Evolutionary conservation across 805 yeast genomes (phyloP).

Genomic region (Candida patagonica): DNA sequence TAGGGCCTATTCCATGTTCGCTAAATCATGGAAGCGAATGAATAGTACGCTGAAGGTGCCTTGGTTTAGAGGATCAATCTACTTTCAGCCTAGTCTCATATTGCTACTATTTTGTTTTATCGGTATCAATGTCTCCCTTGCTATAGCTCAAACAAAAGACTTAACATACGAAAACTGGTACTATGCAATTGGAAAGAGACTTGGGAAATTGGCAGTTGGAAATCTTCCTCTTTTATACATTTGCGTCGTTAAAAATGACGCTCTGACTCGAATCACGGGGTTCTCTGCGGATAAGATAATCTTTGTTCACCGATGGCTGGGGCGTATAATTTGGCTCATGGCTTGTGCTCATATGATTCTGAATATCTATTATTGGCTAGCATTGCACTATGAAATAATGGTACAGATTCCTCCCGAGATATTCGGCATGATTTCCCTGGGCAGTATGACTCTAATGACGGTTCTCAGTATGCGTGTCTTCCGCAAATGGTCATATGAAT

Average conservation of each 20-base stretch:
- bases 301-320: slow-evolving; percentile 38
- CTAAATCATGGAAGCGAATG: too few relatives aligned
- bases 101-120: slow-evolving; percentile 25
- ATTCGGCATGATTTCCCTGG: slow-evolving; percentile 41
- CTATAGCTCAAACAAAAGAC: slow-evolving; percentile 30
- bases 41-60: slow-evolving; percentile 16
- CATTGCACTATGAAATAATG: slow-evolving; percentile 32
- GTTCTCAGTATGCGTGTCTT: slow-evolving; percentile 31
- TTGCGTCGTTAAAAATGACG: slow-evolving; percentile 33
- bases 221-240: slow-evolving; percentile 33
- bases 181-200: slow-evolving; percentile 36
- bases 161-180: slow-evolving; percentile 32
- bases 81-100: slow-evolving; percentile 36
- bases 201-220: slow-evolving; percentile 34
- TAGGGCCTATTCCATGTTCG: neutral
- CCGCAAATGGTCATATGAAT: slow-evolving; percentile 34
- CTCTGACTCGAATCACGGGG: slow-evolving; percentile 34
- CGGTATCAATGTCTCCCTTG: slow-evolving; percentile 27
- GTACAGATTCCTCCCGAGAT: slow-evolving; percentile 39
- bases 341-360: slow-evolving; percentile 31
- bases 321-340: slow-evolving; percentile 32
- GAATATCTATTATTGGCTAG: slow-evolving; percentile 35
- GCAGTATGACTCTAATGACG: slow-evolving; percentile 30
- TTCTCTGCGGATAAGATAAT: slow-evolving; percentile 33
- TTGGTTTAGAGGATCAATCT: slow-evolving; percentile 19